phyloP scores from a whole-genome alignment of 2,329 filamentous ascomycete genomes.

The Cytospora leucostoma region DNA sequence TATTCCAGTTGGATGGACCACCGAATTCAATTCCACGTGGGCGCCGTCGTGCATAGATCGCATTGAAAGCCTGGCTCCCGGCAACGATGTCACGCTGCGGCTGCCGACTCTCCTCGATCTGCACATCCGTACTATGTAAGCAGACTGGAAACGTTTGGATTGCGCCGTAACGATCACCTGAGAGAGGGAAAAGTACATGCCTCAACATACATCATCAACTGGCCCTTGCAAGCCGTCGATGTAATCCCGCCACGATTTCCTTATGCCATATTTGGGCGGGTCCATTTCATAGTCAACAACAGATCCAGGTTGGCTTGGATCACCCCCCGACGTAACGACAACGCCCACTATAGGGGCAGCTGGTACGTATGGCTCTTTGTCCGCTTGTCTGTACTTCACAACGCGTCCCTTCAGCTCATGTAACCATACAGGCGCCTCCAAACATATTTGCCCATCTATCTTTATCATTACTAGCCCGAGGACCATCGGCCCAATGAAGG shows the following conservation, averaged over 20 bases:
- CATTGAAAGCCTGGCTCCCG: too few species aligned
- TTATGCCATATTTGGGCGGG: neutral
- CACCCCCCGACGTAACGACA: neutral
- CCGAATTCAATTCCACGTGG: too few species aligned
- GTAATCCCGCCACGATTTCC: neutral
- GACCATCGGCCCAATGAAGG: too few species aligned
- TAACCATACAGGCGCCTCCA: too few species aligned
- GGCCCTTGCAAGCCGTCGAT: neutral
- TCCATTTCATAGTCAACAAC: neutral
- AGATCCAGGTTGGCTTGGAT: neutral
- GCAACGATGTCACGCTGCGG: neutral
- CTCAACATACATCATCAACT: neutral
- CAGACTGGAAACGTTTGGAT: neutral
- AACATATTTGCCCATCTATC: too few species aligned
- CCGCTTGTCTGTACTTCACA: neutral
- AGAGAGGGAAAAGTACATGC: too few species aligned
- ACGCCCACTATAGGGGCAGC: neutral
- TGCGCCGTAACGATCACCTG: too few species aligned
- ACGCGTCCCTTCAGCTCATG: neutral
- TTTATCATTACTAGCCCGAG: too few species aligned
- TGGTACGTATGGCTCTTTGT: too few species aligned
- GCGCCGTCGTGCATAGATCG: neutral
- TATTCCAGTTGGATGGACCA: too few species aligned
- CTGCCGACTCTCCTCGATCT: neutral
- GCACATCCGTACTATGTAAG: neutral